These are phyloP conservation scores for Bruguiera sexangula DNA, from an alignment of 345 rosid genomes.

Conservation along the genomic window DNA sequence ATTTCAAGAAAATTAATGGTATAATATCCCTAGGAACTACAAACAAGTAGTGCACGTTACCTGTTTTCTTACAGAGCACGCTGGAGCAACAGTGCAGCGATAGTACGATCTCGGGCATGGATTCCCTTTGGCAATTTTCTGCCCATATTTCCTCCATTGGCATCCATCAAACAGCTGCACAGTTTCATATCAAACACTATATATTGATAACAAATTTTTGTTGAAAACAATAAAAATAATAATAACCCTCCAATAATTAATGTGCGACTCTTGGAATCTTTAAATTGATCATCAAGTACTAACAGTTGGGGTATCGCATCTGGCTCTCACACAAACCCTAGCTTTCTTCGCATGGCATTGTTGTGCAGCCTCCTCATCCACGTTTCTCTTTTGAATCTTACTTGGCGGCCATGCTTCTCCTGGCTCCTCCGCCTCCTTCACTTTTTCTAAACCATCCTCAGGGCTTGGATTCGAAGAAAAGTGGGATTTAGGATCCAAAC, in stretches of 20 bases:
- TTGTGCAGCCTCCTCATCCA: constrained; percentile 45
- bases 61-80: constrained; percentile 85
- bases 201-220: too few species aligned
- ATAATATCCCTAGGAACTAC: not conserved
- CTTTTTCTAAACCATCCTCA: constrained; percentile 32
- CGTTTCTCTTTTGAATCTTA: constrained; percentile 41
- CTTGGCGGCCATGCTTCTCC: constrained; percentile 47
- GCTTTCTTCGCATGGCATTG: constrained; percentile 63
- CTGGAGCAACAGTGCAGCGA: constrained; percentile 75
- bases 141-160: constrained; percentile 97
- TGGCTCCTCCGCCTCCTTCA: constrained; percentile 38
- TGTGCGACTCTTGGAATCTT: not conserved
- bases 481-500: constrained; percentile 41
- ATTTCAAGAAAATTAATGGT: not conserved
- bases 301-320: constrained; percentile 85
- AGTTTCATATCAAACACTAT: not conserved
- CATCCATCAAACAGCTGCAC: constrained; percentile 88
- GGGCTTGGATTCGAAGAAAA: constrained; percentile 33
- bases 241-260: not conserved
- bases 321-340: constrained; percentile 85
- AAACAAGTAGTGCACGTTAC: constrained; percentile 24
- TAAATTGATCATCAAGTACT: constrained; percentile 5
- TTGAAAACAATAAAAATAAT: too few species aligned
- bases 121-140: constrained; percentile 80
- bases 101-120: constrained; percentile 92